Evolutionary conservation across 2,329 filamentous ascomycete genomes (phyloP).

Genomic region (Cyanodermella asteris): DNA sequence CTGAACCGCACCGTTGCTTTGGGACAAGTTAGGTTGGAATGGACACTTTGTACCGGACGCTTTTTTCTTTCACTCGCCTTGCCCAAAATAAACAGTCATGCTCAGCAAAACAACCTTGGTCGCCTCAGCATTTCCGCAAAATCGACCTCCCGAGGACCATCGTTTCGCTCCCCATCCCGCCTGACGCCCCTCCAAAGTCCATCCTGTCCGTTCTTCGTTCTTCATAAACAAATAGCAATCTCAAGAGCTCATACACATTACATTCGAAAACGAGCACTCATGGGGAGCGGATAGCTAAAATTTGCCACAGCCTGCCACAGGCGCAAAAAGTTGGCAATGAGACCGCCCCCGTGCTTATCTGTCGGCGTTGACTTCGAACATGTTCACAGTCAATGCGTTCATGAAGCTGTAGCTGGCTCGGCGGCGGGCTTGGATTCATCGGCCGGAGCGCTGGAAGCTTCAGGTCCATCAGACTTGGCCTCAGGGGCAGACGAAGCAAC

Average conservation of each 20-base stretch:
- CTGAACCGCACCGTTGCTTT: too few relatives aligned
- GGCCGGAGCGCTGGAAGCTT: conserved; percentile 6
- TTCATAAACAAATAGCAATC: not conserved
- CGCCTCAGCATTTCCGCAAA: too few relatives aligned
- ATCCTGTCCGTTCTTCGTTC: not conserved
- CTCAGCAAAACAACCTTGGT: too few relatives aligned
- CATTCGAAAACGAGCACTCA: not conserved
- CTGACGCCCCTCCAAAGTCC: not conserved
- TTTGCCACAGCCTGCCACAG: too few relatives aligned
- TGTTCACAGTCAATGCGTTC: not conserved
- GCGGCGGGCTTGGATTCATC: conserved; percentile 6
- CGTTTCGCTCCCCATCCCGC: not conserved
- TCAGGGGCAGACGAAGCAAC: too few relatives aligned
- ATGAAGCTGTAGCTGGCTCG: conserved; percentile 4
- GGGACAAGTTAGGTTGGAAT: too few relatives aligned
- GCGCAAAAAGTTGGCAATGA: conserved; percentile 5
- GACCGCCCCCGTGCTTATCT: conserved; percentile 3
- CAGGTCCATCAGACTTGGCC: conserved; percentile 12
- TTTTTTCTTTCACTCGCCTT: too few relatives aligned
- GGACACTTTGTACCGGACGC: too few relatives aligned
- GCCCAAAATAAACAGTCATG: too few relatives aligned
- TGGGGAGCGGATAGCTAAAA: conserved; percentile 1
- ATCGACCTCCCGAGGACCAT: not conserved
- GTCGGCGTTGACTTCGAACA: conserved; percentile 1
- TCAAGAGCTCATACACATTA: conserved; percentile 1